Evolutionary conservation across 768 basidiomycete species (phyloP).

Genomic region (Macrocybe gigantea): DNA sequence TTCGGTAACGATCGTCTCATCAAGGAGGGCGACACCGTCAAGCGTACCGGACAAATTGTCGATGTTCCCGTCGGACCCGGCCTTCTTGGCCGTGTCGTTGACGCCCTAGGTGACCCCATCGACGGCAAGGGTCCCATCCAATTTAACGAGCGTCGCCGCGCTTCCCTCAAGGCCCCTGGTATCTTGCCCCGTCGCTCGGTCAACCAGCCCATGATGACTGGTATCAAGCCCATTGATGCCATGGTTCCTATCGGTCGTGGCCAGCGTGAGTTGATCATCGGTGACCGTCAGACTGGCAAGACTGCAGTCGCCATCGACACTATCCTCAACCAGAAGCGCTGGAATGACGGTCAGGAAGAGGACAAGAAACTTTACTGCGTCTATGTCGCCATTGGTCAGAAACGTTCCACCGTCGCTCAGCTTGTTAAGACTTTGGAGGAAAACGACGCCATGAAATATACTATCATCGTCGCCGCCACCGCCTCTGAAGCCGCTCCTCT

Average conservation of each 20-base stretch:
- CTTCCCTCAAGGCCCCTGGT: constrained; percentile 98
- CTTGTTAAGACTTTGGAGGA: constrained; percentile 99
- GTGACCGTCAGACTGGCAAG: constrained; percentile 99
- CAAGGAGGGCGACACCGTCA: constrained; percentile 99
- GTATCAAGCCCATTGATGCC: constrained; percentile 99
- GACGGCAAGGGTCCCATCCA: constrained; percentile 99
- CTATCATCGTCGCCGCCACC: constrained; percentile 98
- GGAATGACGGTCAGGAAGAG: constrained; percentile 98
- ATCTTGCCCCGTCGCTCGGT: constrained; percentile 99
- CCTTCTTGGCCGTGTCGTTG: constrained; percentile 98
- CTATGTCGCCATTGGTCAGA: constrained; percentile 99
- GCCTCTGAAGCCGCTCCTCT: constrained; percentile 99
- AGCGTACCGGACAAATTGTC: constrained; percentile 99
- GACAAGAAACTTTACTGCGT: constrained; percentile 99
- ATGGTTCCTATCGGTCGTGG: constrained; percentile 99
- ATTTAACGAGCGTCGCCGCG: constrained; percentile 90
- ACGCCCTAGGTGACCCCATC: constrained; percentile 99
- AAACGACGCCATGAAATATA: constrained; percentile 99
- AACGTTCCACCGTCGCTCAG: constrained; percentile 99
- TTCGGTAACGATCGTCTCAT: constrained; percentile 98
- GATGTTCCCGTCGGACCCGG: constrained; percentile 98
- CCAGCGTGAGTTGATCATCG: constrained; percentile 99
- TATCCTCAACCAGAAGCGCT: constrained; percentile 99
- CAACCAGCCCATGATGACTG: constrained; percentile 99
- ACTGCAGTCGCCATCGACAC: constrained; percentile 99